Evolutionary conservation across 768 basidiomycete species (phyloP).

Genomic region (Xerocomellus amylosporus): DNA sequence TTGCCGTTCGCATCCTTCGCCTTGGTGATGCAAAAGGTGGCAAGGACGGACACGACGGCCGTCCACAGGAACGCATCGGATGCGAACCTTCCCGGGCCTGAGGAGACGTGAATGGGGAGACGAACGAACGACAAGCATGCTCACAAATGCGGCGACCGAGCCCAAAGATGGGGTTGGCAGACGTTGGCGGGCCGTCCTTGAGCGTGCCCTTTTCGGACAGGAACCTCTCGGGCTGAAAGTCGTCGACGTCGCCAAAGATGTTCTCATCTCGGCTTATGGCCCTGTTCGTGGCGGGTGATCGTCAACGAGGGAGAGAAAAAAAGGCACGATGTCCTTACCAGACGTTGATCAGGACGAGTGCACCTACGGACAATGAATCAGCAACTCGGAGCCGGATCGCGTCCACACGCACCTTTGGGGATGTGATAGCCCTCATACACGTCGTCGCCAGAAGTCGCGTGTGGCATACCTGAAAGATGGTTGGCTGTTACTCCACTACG

Average conservation of each 20-base stretch:
- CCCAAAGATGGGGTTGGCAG: slow-evolving; percentile 25
- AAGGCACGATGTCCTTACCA: slow-evolving; percentile 24
- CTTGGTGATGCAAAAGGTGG: slow-evolving; percentile 19
- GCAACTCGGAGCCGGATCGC: background rate
- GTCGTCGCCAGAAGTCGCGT: slow-evolving; percentile 23
- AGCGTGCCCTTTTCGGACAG: slow-evolving; percentile 14
- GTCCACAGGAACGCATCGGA: slow-evolving; percentile 24
- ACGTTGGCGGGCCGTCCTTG: slow-evolving; percentile 2
- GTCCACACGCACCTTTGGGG: slow-evolving; percentile 34
- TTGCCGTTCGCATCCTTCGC: slow-evolving; percentile 21
- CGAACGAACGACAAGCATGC: background rate
- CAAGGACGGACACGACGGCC: slow-evolving; percentile 22
- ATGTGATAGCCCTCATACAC: slow-evolving; percentile 37
- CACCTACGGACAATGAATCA: slow-evolving; percentile 12
- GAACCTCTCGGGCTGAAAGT: slow-evolving; percentile 29
- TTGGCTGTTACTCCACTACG: background rate
- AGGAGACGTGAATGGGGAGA: background rate
- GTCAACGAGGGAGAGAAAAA: background rate
- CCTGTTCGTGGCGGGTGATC: slow-evolving; percentile 6
- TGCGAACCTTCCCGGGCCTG: slow-evolving; percentile 24
- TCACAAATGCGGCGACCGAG: slow-evolving; percentile 27
- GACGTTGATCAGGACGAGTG: slow-evolving; percentile 34
- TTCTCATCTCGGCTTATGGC: slow-evolving; percentile 25
- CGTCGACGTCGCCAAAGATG: slow-evolving; percentile 17
- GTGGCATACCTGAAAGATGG: slow-evolving; percentile 21